These are phyloP conservation scores for Mucor sp. DNA, from an alignment of 371 early-diverging fungal species.

Conservation along the genomic window DNA sequence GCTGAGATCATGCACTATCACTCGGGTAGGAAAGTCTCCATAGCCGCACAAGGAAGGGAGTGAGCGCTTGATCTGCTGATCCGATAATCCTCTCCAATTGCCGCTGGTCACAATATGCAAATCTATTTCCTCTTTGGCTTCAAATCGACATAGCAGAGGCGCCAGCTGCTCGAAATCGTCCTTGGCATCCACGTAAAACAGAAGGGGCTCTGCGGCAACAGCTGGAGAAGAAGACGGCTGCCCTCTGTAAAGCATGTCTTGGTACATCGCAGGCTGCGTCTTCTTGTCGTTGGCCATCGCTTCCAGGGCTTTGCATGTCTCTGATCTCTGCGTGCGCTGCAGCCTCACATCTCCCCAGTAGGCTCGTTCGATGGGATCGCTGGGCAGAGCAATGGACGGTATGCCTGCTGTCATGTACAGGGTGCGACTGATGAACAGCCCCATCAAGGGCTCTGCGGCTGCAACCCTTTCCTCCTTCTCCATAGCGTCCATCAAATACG, in stretches of 20 bases:
- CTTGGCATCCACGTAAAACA: slow-evolving; percentile 24
- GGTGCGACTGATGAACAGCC: slow-evolving; percentile 25
- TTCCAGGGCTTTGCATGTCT: slow-evolving; percentile 1
- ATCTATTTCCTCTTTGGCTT: slow-evolving; percentile 4
- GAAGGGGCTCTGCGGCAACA: neutral
- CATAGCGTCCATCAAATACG: slow-evolving; percentile 5
- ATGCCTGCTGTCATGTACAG: slow-evolving; percentile 33
- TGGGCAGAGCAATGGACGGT: slow-evolving; percentile 37
- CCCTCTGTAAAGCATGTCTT: neutral
- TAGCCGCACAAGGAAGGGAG: slow-evolving; percentile 1
- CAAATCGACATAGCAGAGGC: slow-evolving; percentile 35
- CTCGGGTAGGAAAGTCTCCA: neutral
- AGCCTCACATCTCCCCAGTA: slow-evolving; percentile 26
- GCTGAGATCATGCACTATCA: slow-evolving; percentile 26
- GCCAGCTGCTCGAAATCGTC: slow-evolving; percentile 14
- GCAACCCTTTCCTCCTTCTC: neutral
- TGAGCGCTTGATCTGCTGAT: neutral
- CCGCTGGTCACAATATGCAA: slow-evolving; percentile 32
- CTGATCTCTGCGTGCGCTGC: slow-evolving; percentile 7
- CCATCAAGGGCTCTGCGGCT: neutral
- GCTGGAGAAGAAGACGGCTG: neutral
- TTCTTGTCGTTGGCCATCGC: neutral
- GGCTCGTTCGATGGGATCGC: slow-evolving; percentile 26
- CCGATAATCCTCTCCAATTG: slow-evolving; percentile 3
- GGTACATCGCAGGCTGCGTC: neutral